A percentile compares a stretch with the other conserved stretches of the same genome.
Evolutionary conservation across 129 eudicot genomes (phyloP).

Genomic region (Saposhnikovia divaricata): DNA sequence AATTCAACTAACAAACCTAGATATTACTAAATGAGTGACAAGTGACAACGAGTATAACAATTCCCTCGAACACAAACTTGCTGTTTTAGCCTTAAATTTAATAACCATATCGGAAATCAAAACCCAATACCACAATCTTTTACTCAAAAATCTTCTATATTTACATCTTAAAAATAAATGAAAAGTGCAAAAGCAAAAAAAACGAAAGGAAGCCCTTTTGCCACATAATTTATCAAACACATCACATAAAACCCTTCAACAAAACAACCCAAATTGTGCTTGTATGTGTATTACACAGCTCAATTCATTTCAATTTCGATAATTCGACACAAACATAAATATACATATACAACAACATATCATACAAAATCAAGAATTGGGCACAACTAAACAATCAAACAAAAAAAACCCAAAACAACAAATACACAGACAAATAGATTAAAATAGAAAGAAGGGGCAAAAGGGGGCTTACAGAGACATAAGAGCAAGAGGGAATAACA

Average conservation of each 20-base stretch:
- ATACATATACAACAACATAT: not conserved
- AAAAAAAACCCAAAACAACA: not conserved
- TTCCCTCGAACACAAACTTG: not conserved
- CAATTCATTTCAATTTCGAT: not conserved
- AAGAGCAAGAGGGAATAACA: conserved; percentile 9
- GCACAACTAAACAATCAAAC: not conserved
- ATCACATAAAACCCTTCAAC: not conserved
- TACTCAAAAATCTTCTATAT: not conserved
- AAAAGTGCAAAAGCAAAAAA: not conserved
- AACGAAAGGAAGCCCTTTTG: not conserved
- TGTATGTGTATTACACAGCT: not conserved
- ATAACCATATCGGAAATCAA: not conserved
- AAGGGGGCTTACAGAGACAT: conserved; percentile 6
- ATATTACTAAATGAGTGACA: not conserved
- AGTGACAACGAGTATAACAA: not conserved
- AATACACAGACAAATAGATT: not conserved
- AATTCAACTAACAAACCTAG: not conserved
- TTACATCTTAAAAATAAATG: not conserved
- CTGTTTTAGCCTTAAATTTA: not conserved
- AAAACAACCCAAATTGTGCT: not conserved
- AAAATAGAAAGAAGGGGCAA: not conserved
- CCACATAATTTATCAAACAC: not conserved
- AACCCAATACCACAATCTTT: not conserved
- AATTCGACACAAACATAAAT: not conserved
- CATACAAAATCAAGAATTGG: not conserved